Evolutionary conservation across 2,329 filamentous ascomycete species (phyloP), one percentile per base, ranked within the genome.

Genomic region (Stagonosporopsis cucurbitacearum): DNA sequence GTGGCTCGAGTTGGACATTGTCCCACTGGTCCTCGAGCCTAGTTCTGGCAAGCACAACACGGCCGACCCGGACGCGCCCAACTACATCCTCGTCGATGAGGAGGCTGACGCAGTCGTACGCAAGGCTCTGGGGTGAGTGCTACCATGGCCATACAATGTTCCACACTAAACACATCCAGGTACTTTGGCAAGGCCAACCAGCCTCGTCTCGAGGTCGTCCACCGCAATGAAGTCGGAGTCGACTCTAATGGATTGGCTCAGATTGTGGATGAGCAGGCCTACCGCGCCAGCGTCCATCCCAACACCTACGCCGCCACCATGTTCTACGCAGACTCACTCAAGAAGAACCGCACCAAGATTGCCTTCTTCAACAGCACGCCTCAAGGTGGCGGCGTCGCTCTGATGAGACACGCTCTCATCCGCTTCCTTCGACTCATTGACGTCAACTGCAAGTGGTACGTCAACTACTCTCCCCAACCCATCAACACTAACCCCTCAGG

Each of bases 281-380:
- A 90, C 72, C 78, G 83, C 58, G 77, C 80, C 4, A 88, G 87
- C 0, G 89, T 89, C 45, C 77, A 81, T 17, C 64, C 77, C 1
- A 76, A 79, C 4, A 92, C 89, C 0, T 92, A 89, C 88, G 78
- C 83, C 35, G 80, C 87, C 1, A 85, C 87, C 36, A 78, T 87
- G 67, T 80, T 85, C 46, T 91, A 84, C 63, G 87, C 85, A 43
- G 75, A 83, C 32, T 82, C 85, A 25, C 80, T 92, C 43, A 88
- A 87, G 62, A 70, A 80, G 53, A 82, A 85, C 45, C 86, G 88
- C 53, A 82, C 84, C 57, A 89, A 86, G 69, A 81, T 92, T 64
- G 89, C 89, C 1, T 92, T 92, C 76, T 92, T 93, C 80, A 92
- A 88, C 70, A 86, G 86, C 50, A 93, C 90, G 1, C 90, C 90